These are phyloP conservation scores for Cystobasidiaceae sp. DNA, from an alignment of 1,284 basidiomycete species.

Conservation along the genomic window DNA sequence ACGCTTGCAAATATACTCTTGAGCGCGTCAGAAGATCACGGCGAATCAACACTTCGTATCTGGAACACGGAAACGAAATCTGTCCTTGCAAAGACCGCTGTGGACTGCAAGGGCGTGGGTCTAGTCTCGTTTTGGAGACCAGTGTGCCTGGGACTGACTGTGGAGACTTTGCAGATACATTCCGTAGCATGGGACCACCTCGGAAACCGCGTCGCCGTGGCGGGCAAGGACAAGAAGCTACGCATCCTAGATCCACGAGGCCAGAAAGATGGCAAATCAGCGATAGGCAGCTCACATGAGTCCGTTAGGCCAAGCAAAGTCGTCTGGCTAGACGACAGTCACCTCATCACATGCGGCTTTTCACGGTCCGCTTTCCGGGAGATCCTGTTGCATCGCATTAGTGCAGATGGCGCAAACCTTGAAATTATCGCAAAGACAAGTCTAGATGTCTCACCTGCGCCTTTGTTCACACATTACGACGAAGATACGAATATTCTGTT, in stretches of 20 bases:
- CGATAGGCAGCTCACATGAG: slow-evolving; percentile 46
- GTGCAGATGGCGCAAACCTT: slow-evolving; percentile 15
- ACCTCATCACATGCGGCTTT: slow-evolving; percentile 50
- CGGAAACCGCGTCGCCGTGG: slow-evolving; percentile 48
- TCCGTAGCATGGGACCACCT: slow-evolving; percentile 47
- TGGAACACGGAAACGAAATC: slow-evolving; percentile 44
- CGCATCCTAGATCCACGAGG: slow-evolving; percentile 49
- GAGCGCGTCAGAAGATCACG: slow-evolving; percentile 48
- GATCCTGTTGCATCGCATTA: slow-evolving; percentile 47
- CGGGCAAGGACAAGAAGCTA: slow-evolving; percentile 49
- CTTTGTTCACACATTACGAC: slow-evolving; percentile 51
- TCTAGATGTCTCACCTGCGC: slow-evolving; percentile 51
- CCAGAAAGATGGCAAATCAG: background rate
- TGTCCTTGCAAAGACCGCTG: slow-evolving; percentile 6
- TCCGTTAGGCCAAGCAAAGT: slow-evolving; percentile 49
- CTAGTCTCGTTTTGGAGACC: background rate
- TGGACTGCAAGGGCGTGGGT: slow-evolving; percentile 41
- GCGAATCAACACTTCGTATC: slow-evolving; percentile 44
- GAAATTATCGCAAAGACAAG: slow-evolving; percentile 41
- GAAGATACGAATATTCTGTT: slow-evolving; percentile 50
- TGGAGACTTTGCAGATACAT: slow-evolving; percentile 38
- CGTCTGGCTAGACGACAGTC: slow-evolving; percentile 47
- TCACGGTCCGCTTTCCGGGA: slow-evolving; percentile 49
- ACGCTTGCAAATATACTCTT: slow-evolving; percentile 47
- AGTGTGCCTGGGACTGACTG: background rate